phyloP scores from a whole-genome alignment of 148 eudicot genomes.

The Pharnaceum exiguum region DNA sequence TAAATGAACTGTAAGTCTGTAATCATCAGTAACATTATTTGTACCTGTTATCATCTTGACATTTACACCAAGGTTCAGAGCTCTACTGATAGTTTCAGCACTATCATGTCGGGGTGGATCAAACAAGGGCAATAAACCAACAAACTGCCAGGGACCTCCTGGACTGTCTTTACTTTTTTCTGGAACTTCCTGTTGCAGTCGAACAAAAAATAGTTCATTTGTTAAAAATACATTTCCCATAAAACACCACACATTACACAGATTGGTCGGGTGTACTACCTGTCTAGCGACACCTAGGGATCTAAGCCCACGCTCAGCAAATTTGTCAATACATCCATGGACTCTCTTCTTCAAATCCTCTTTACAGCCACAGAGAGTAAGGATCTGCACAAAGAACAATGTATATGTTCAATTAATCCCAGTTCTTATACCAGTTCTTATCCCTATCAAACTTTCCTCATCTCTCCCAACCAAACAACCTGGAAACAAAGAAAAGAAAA shows the following conservation, averaged over 20 bases:
- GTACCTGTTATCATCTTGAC: slow-evolving; percentile 60
- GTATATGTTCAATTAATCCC: too few relatives aligned
- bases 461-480: too few relatives aligned
- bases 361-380: slow-evolving; percentile 40
- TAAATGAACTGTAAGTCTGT: neutral
- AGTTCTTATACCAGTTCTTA: slow-evolving; percentile 4
- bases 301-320: slow-evolving; percentile 74
- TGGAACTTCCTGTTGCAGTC: slow-evolving; percentile 50
- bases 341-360: slow-evolving; percentile 49
- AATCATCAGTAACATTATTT: neutral
- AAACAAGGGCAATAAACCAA: slow-evolving; percentile 50
- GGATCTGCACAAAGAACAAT: slow-evolving; percentile 22
- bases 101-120: slow-evolving; percentile 64
- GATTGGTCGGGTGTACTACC: slow-evolving; percentile 26
- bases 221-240: neutral
- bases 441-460: too few relatives aligned
- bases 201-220: slow-evolving; percentile 5
- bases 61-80: slow-evolving; percentile 49
- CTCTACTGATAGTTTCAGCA: slow-evolving; percentile 50
- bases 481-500: too few relatives aligned
- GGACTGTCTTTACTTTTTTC: slow-evolving; percentile 52
- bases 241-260: neutral
- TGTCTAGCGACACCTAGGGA: slow-evolving; percentile 70
- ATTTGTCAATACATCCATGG: slow-evolving; percentile 57
- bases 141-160: slow-evolving; percentile 53